Base-by-base conservation (phyloP, 176 grass and related monocot species). In the Carex myosuroides region DNA sequence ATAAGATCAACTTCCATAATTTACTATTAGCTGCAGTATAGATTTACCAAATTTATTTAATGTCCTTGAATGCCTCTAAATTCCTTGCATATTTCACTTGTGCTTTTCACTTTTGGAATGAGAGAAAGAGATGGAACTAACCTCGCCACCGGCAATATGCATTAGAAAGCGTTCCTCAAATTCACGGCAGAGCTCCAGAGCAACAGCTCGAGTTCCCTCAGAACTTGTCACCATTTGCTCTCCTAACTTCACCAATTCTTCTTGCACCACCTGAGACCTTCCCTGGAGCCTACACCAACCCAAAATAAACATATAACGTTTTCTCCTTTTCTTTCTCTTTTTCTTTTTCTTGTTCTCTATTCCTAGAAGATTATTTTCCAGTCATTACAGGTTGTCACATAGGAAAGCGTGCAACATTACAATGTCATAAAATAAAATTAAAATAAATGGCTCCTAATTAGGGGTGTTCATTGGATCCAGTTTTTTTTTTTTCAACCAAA, bases 161-260 rank as follows among this genome's bases (percentile, higher is more conserved):
- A 88, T 87, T 77, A 97, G 94, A 87, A 97, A 97, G 62, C 86
- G 90, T 65, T 97, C 94, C 70, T 97, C 94, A 16, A 97, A 97
- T 87, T 97, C 94, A 33, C 94, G 84, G 66, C 94, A 97, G 54
- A 97, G 89, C 88, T 97, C 94, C 88, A 97, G 87, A 66, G 94
- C 94, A 88, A 97, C 83, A 56, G 94, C 94, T 8, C 89, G 82
- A 58, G 91, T 97, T 91, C 94, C 94, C 87, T 97, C 94, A 9
- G 86, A 21, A 89, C 91, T 97, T 87, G 91, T 84, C 76, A 97
- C 73, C 94, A 97, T 97, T 70, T 92, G 92, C 85, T 97, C 94
- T 55, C 94, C 94, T 37, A 97, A 57, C 55, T 90, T 93, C 85
- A 92, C 89, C 57, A 97, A 88, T 88, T 97, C 94, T 85, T 93